Evolutionary conservation across 2,329 filamentous ascomycete species (phyloP), one percentile per base, ranked within the genome.

Genomic region (Diaporthe amygdali): DNA sequence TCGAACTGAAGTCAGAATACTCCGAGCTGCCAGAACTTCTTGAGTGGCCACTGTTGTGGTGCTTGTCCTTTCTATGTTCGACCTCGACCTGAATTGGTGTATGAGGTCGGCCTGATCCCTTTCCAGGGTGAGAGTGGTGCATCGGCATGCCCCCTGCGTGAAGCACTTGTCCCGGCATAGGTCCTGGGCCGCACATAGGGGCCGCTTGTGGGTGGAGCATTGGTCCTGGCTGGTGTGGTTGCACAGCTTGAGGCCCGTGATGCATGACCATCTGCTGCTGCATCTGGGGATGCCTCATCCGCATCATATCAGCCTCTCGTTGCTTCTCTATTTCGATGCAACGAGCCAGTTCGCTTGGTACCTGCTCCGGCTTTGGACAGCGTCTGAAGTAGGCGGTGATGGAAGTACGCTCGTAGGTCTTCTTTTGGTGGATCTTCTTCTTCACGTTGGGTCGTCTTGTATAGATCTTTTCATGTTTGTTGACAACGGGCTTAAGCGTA

Each of bases 341-440:
- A n/a, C 63, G 54, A 30, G 66, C 66, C 41, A 73, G 46, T 63
- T 68, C 54, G 14, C 70, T 68, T 17, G 72, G 61, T 10, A 63
- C 10, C n/a, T 72, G 30, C 17, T 77, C 77, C 1, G 74, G 72
- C 27, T 76, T 78, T 1, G 84, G 85, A 3, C 77, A 77, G 10
- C 82, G 79, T 74, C 82, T 84, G 74, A 85, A 88, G 75, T 86
- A 88, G 14, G 81, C 83, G 1, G 81, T 85, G 51, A 88, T 77
- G 12, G 82, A 82, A 10, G 81, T 74, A 12, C 81, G 80, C 73
- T 86, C 82, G 17, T 76, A 76, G n/a, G 74, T 76, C 59, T 69
- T 78, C 73, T 77, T 81, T 25, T 59, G 39, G 64, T 78, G 74
- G 66, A 73, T 74, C 74, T 78, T 81, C 32, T 56, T 39, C 69